Evolutionary conservation across 768 basidiomycete species (phyloP), one percentile per base, ranked within the genome.

Genomic region (Pulveroboletus sp.): DNA sequence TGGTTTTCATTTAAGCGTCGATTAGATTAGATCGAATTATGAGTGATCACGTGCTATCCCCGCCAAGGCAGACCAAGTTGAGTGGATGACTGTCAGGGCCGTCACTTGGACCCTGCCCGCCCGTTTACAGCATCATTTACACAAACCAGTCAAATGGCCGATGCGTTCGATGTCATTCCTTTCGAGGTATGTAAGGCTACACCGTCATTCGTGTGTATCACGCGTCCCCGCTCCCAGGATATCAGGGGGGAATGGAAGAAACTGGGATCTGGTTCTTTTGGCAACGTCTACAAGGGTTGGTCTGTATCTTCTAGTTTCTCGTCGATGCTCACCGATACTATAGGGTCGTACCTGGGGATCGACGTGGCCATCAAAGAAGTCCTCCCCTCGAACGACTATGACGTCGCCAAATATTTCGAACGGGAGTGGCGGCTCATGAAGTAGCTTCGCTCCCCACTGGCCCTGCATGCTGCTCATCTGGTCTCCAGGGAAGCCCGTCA

Each of bases 401-500:
- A 96, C 60, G 93, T 96, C 30, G 79, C 85, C 59, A 99, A 99
- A 70, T 98, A 99, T 73, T 95, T 98, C 67, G 91, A 95, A 63
- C 81, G 95, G n/a, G 95, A 99, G 76, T 96, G 93, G 91, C 79
- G 90, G 26, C 80, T 98, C 26, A 96, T 97, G 93, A 92, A 93
- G 77, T 80, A 62, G 53, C 70, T 59, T 30, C 19, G 17, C 31
- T 54, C 52, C 30, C 55, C 35, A 16, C 30, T 20, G 5, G 2
- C 11, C 5, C 35, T 16, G 5, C 20, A 9, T 7, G 23, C 45
- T 20, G 32, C 51, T 61, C 36, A 62, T 31, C 0, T 22, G 8
- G 22, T 17, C 24, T 38, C n/a, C 50, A 78, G 81, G 62, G 89
- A 93, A 73, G 86, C 88, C 35, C 77, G 93, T 46, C 93, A 93